These are phyloP conservation scores for Neurospora sp. DNA, from an alignment of 495 filamentous ascomycete genomes.

Conservation along the genomic window DNA sequence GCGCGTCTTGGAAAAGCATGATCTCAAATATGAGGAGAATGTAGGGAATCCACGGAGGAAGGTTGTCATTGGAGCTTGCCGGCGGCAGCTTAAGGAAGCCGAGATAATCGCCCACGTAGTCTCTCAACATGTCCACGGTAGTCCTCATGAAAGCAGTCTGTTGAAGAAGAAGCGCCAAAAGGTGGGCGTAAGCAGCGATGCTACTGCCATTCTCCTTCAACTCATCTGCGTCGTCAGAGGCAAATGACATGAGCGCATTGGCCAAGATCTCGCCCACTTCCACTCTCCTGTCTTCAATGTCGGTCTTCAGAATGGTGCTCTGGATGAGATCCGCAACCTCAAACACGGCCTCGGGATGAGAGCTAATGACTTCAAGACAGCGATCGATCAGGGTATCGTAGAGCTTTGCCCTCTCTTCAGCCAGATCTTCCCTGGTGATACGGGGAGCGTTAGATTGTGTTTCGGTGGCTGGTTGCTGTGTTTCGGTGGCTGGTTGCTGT, in stretches of 20 bases:
- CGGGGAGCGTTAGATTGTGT: background rate
- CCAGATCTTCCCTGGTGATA: conserved; percentile 69
- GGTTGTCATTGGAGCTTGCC: conserved; percentile 55
- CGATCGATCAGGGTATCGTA: conserved; percentile 75
- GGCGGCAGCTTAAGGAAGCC: conserved; percentile 69
- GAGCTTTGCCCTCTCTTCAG: conserved; percentile 61
- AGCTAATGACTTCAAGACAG: conserved; percentile 78
- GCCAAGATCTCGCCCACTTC: conserved; percentile 77
- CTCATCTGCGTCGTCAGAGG: conserved; percentile 66
- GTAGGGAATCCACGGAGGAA: conserved; percentile 85
- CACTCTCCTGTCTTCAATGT: conserved; percentile 50
- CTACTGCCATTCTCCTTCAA: conserved; percentile 48
- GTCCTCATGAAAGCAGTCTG: conserved; percentile 70
- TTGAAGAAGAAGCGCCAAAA: conserved; percentile 80
- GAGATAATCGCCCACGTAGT: conserved; percentile 65
- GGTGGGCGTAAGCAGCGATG: conserved; percentile 85
- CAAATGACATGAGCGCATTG: conserved; percentile 76
- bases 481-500: background rate
- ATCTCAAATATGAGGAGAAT: conserved; percentile 85
- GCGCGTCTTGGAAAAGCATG: conserved; percentile 74
- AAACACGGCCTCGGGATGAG: conserved; percentile 81
- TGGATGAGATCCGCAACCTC: conserved; percentile 81
- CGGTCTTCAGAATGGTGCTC: conserved; percentile 59
- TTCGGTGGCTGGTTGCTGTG: conserved; percentile 1
- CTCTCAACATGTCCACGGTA: conserved; percentile 62